These are phyloP conservation scores for Hypoxylon sp. DNA, from an alignment of 2,329 filamentous ascomycete species.

Conservation along the genomic window DNA sequence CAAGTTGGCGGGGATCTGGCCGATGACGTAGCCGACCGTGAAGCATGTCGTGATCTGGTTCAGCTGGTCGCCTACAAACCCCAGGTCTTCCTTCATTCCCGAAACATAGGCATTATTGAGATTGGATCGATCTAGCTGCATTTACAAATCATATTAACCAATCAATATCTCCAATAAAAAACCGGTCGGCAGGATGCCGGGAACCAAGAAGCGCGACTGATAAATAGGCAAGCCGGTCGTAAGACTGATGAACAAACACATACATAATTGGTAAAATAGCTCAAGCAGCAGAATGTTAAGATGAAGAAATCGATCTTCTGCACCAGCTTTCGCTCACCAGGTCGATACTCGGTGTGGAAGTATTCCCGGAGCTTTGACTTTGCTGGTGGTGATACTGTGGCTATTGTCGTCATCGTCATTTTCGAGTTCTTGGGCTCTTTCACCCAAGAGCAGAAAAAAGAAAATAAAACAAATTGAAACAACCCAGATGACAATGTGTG, in stretches of 20 bases:
- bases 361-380: constrained; percentile 49
- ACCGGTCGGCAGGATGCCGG: no score
- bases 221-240: neutral
- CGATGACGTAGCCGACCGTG: constrained; percentile 63
- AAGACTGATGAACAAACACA: constrained; percentile 39
- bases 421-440: neutral
- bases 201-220: neutral
- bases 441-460: neutral
- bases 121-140: constrained; percentile 65
- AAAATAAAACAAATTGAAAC: neutral
- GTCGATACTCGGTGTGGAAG: constrained; percentile 52
- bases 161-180: neutral
- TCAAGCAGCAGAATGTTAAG: constrained; percentile 73
- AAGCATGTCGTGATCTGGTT: constrained; percentile 69
- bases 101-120: constrained; percentile 69
- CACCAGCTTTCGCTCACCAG: constrained; percentile 62
- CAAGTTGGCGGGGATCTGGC: constrained; percentile 73
- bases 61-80: constrained; percentile 64
- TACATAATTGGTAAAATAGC: constrained; percentile 69
- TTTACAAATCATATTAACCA: constrained; percentile 11
- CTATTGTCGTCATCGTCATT: constrained; percentile 39
- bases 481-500: neutral
- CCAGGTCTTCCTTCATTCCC: constrained; percentile 67
- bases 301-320: constrained; percentile 76
- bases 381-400: constrained; percentile 22